A percentile compares a stretch with the other conserved stretches of the same genome.
Conservation (phyloP, 2,329 filamentous ascomycete species). For the Neoascochyta sp. region DNA sequence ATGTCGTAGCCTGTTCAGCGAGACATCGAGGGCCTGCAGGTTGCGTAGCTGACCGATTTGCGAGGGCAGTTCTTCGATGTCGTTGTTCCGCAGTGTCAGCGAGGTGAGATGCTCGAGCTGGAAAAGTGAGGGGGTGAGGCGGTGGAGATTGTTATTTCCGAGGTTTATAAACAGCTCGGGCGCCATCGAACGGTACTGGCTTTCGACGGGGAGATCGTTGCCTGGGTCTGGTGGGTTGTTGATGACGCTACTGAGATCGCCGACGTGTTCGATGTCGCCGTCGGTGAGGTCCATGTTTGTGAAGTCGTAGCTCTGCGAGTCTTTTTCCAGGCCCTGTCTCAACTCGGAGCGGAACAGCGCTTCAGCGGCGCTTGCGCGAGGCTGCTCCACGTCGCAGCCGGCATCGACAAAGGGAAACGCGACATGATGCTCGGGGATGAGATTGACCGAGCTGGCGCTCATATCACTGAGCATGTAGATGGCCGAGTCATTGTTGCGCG, state of each 20-base stretch:
- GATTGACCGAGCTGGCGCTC: constrained; percentile 14
- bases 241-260: constrained; percentile 25
- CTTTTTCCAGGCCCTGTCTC: constrained; percentile 11
- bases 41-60: constrained; percentile 19
- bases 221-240: constrained; percentile 20
- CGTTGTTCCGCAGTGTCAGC: constrained; percentile 22
- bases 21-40: constrained; percentile 20
- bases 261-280: constrained; percentile 22
- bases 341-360: constrained; percentile 12
- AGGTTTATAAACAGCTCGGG: constrained; percentile 25
- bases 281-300: constrained; percentile 13
- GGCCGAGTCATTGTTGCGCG: constrained; percentile 31
- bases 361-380: constrained; percentile 6
- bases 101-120: constrained; percentile 21
- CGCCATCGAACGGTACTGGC: constrained; percentile 30
- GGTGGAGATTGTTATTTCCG: constrained; percentile 16
- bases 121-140: constrained; percentile 24
- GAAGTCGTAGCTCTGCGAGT: constrained; percentile 18
- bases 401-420: constrained; percentile 10
- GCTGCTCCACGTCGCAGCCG: constrained; percentile 2
- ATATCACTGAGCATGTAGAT: constrained; percentile 33
- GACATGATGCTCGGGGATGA: constrained; percentile 11
- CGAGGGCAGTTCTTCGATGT: constrained; percentile 26
- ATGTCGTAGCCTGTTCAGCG: constrained; percentile 18
- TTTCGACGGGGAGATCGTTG: constrained; percentile 22